A percentile compares a stretch with the other conserved stretches of the same genome.
Evolutionary conservation across 23 red algal species (phyloP).

Genomic region (Gracilaria vermiculophylla): DNA sequence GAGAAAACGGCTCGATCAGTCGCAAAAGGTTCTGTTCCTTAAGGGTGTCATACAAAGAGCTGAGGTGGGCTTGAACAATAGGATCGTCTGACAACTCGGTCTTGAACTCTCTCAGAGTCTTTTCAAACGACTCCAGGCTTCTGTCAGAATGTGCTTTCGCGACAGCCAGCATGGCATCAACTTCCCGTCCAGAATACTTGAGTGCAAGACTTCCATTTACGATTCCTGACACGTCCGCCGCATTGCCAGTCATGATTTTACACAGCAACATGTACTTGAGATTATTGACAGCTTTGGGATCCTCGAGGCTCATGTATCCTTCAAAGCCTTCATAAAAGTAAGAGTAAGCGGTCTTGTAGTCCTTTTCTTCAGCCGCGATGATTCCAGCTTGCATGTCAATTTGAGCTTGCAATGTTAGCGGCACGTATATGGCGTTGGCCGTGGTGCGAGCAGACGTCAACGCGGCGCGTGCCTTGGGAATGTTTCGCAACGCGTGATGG

Average conservation of each 20-base stretch:
- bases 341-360: slow-evolving; percentile 99
- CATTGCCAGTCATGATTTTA: slow-evolving; percentile 94
- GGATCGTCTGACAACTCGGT: slow-evolving; percentile 81
- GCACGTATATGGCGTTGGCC: slow-evolving; percentile 98
- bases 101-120: slow-evolving; percentile 69
- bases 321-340: slow-evolving; percentile 99
- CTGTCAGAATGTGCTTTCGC: slow-evolving; percentile 80
- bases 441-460: slow-evolving; percentile 94
- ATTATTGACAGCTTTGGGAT: slow-evolving; percentile 77
- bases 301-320: slow-evolving; percentile 85
- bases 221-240: slow-evolving; percentile 74
- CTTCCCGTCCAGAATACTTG: slow-evolving; percentile 77
- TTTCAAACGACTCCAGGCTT: slow-evolving; percentile 82
- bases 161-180: slow-evolving; percentile 93
- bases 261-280: slow-evolving; percentile 99
- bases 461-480: slow-evolving; percentile 94
- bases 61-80: slow-evolving; percentile 87
- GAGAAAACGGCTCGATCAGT: slow-evolving; percentile 92
- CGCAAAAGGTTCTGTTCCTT: slow-evolving; percentile 92
- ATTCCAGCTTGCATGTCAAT: slow-evolving; percentile 98
- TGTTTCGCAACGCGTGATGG: slow-evolving; percentile 91
- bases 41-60: slow-evolving; percentile 87
- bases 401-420: slow-evolving; percentile 87
- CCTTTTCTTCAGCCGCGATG: slow-evolving; percentile 93
- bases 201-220: slow-evolving; percentile 79